Percentiles rank a stretch among this genome's conserved stretches.
These are phyloP conservation scores for Ophiostoma perfectum DNA, from an alignment of 2,329 filamentous ascomycete species.

Conservation along the genomic window DNA sequence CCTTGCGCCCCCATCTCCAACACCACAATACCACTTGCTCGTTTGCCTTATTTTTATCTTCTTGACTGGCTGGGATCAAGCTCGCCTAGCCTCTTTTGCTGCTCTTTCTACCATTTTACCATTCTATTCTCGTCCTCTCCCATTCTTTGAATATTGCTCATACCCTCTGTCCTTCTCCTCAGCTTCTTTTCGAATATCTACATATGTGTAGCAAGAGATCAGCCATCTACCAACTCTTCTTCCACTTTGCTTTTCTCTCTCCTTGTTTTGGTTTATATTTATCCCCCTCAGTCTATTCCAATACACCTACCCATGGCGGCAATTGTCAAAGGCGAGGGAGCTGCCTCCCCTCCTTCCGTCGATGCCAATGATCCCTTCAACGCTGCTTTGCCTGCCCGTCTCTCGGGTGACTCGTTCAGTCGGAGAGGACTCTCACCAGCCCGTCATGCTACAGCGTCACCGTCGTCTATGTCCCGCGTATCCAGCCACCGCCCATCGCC, in stretches of 20 bases:
- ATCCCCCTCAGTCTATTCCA: too few species aligned
- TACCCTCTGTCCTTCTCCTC: background rate
- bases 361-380: background rate
- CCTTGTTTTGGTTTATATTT: background rate
- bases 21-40: background rate
- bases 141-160: too few species aligned
- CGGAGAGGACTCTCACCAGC: background rate
- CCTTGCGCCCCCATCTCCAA: background rate
- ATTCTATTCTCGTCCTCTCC: background rate
- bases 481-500: conserved; percentile 2
- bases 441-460: background rate
- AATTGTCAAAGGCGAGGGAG: background rate
- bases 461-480: background rate
- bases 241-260: background rate
- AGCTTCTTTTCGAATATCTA: background rate
- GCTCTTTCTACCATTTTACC: background rate
- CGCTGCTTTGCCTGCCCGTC: background rate
- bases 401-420: background rate
- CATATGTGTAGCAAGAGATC: background rate
- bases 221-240: background rate
- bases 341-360: background rate
- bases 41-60: conserved; percentile 9
- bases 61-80: background rate
- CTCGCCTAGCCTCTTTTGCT: background rate
- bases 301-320: background rate